A percentile compares a stretch with the other conserved stretches of the same genome.
These are phyloP conservation scores for Castanopsis chinensis DNA, from an alignment of 306 rosid species.

Conservation along the genomic window DNA sequence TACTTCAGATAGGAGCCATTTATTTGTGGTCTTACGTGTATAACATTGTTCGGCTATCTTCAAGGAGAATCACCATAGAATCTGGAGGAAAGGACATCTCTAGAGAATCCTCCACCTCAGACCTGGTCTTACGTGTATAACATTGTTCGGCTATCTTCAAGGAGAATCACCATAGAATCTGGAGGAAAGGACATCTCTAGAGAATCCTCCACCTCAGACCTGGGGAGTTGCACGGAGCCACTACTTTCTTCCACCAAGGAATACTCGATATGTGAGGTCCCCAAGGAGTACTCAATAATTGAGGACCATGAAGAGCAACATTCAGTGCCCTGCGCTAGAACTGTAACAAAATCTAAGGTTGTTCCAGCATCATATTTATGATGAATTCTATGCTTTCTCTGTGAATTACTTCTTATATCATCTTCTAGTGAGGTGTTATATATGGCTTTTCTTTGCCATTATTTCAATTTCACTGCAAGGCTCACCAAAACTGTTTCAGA, in stretches of 20 bases:
- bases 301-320: constrained; percentile 14
- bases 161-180: constrained; percentile 1
- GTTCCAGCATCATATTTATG: background rate
- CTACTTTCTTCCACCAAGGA: constrained; percentile 31
- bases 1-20: constrained; percentile 46
- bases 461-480: background rate
- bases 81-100: constrained; percentile 2
- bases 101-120: constrained; percentile 17
- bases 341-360: constrained; percentile 22
- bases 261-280: background rate
- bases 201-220: constrained; percentile 19
- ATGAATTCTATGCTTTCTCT: background rate
- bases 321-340: constrained; percentile 19
- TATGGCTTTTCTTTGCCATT: background rate
- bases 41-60: constrained; percentile 49
- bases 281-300: background rate
- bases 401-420: background rate
- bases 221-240: constrained; percentile 27
- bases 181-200: background rate
- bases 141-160: constrained; percentile 46
- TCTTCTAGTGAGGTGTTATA: background rate
- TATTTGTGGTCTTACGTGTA: constrained; percentile 56
- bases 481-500: background rate
- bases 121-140: constrained; percentile 41
- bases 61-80: constrained; percentile 13